These are phyloP conservation scores for Cyclotella cryptica DNA, from an alignment of 108 stramenopile genomes.

Conservation along the genomic window DNA sequence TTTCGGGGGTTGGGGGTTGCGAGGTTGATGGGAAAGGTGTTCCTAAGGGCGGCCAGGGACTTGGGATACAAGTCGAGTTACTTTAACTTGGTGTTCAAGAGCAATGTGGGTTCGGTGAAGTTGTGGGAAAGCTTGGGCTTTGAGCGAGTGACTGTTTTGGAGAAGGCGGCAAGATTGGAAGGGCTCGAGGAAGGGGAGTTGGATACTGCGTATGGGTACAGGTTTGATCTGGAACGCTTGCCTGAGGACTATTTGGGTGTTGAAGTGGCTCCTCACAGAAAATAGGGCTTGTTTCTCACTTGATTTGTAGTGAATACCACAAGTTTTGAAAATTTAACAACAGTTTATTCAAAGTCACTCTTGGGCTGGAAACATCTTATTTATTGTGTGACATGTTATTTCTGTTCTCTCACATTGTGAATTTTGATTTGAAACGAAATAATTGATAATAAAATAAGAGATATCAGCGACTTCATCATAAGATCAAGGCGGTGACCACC, in stretches of 20 bases:
- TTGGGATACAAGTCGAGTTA: slow-evolving; percentile 66
- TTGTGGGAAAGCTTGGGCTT: slow-evolving; percentile 71
- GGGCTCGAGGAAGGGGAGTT: slow-evolving; percentile 53
- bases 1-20: slow-evolving; percentile 62
- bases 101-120: slow-evolving; percentile 50
- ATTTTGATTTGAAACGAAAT: too few species aligned
- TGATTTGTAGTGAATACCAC: too few species aligned
- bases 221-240: slow-evolving; percentile 60
- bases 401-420: too few species aligned
- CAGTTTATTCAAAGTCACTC: too few species aligned
- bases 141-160: slow-evolving; percentile 57
- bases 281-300: too few species aligned
- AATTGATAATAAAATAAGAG: too few species aligned
- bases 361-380: too few species aligned
- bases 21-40: slow-evolving; percentile 60
- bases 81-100: slow-evolving; percentile 69
- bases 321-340: too few species aligned
- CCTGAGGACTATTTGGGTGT: slow-evolving; percentile 46
- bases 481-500: too few species aligned
- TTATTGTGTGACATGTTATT: too few species aligned
- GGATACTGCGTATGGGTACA: slow-evolving; percentile 68
- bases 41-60: slow-evolving; percentile 55
- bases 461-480: too few species aligned
- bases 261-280: slow-evolving; percentile 15
- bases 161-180: slow-evolving; percentile 65